Evolutionary conservation across 805 yeast genomes (phyloP).

Genomic region (Candida mattraensis): DNA sequence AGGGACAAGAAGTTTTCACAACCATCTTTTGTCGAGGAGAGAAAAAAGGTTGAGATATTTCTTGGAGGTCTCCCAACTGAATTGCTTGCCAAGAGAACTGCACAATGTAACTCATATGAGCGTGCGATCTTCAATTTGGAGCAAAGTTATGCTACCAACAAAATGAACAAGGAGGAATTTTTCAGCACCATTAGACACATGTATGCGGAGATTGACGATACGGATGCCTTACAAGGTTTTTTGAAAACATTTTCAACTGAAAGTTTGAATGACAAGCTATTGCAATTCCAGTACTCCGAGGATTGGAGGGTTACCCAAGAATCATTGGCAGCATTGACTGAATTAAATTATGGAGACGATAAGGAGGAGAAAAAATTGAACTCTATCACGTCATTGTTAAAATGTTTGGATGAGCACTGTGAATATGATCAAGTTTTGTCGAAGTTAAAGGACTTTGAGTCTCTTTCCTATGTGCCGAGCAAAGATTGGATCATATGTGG

Average conservation of each 20-base stretch:
- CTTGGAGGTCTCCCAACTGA: constrained; percentile 61
- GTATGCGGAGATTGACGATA: constrained; percentile 85
- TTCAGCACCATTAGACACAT: constrained; percentile 65
- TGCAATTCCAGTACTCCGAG: constrained; percentile 79
- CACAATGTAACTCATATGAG: constrained; percentile 83
- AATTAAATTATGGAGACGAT: constrained; percentile 27
- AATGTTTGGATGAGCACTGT: constrained; percentile 75
- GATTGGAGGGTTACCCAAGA: constrained; percentile 87
- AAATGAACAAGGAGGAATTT: constrained; percentile 38
- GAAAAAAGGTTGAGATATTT: constrained; percentile 43
- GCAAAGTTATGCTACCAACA: constrained; percentile 54
- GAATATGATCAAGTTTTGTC: constrained; percentile 64
- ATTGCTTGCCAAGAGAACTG: constrained; percentile 71
- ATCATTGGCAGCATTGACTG: constrained; percentile 70
- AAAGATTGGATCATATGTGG: constrained; percentile 68
- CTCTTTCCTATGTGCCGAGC: constrained; percentile 32
- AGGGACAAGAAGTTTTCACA: constrained; percentile 26
- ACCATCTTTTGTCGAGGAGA: constrained; percentile 26
- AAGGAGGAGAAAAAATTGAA: constrained; percentile 30
- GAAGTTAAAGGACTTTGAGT: constrained; percentile 41
- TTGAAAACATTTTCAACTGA: constrained; percentile 69
- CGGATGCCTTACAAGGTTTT: constrained; percentile 87
- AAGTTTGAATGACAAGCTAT: constrained; percentile 70
- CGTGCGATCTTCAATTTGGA: constrained; percentile 85
- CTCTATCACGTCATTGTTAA: constrained; percentile 56